Conservation (phyloP, 208 protist genomes). For the Trypanosomatidae sp. region DNA sequence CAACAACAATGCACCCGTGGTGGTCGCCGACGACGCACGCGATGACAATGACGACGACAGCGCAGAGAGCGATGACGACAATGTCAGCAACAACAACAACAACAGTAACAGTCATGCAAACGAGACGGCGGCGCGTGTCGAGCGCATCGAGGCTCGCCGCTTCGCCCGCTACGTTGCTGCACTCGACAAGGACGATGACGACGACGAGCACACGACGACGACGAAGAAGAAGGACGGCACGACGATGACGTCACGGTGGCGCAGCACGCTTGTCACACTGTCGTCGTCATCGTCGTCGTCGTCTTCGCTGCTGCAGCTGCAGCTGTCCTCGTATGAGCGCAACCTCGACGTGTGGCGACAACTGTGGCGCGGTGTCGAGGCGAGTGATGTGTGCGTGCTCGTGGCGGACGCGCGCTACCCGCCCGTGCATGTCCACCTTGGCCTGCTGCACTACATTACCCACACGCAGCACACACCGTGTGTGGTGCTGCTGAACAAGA, state of each 20-base stretch:
- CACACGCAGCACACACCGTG: slow-evolving; percentile 75
- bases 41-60: not conserved
- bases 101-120: not conserved
- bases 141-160: slow-evolving; percentile 24
- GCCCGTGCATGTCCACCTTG: slow-evolving; percentile 89
- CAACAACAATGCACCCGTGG: not conserved
- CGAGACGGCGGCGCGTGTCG: slow-evolving; percentile 7
- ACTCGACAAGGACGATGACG: too few relatives aligned
- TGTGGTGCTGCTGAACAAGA: slow-evolving; percentile 94
- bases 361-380: slow-evolving; percentile 95
- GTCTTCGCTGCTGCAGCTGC: slow-evolving; percentile 6
- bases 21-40: not conserved
- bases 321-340: slow-evolving; percentile 91
- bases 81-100: not conserved
- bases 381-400: slow-evolving; percentile 90
- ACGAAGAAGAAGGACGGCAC: too few relatives aligned
- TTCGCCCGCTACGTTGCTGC: slow-evolving; percentile 27
- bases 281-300: slow-evolving; percentile 7
- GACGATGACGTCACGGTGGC: too few relatives aligned
- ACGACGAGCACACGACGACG: too few relatives aligned
- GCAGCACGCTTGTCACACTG: too few relatives aligned
- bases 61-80: slow-evolving; percentile 1
- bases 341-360: slow-evolving; percentile 98
- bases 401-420: slow-evolving; percentile 93
- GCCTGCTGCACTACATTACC: slow-evolving; percentile 86